Evolutionary conservation across 176 grass and related monocot species (phyloP).

Genomic region (Juncus effusus): DNA sequence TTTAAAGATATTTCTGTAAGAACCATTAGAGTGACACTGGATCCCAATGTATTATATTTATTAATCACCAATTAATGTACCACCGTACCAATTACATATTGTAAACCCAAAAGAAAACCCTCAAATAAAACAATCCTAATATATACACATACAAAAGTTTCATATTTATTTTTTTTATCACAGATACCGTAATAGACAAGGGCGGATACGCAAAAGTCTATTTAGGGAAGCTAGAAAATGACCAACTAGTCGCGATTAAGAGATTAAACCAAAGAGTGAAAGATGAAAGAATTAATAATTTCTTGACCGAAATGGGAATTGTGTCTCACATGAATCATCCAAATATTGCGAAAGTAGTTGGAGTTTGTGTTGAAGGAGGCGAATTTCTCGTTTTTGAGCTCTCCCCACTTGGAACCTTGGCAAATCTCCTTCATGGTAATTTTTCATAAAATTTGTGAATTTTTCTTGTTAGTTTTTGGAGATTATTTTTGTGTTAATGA

Average conservation of each 20-base stretch:
- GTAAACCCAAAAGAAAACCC: no score
- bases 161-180: not conserved
- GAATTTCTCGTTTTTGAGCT: constrained; percentile 71
- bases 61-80: no score
- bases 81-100: no score
- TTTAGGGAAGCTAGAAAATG: constrained; percentile 43
- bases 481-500: not conserved
- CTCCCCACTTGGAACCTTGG: constrained; percentile 60
- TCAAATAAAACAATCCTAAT: no score
- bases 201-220: constrained; percentile 77
- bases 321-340: constrained; percentile 63
- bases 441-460: not conserved
- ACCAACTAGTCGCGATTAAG: constrained; percentile 66
- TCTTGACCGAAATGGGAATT: constrained; percentile 68
- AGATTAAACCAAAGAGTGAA: constrained; percentile 28
- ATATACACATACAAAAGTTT: no score
- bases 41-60: no score
- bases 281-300: constrained; percentile 39
- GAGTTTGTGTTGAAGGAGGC: constrained; percentile 68
- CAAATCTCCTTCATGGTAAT: constrained; percentile 49
- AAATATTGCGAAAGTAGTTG: constrained; percentile 54
- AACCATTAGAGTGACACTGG: no score
- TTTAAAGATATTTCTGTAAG: no score
- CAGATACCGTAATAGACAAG: constrained; percentile 55
- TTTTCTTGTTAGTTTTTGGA: no score